Conservation (phyloP, 805 yeast genomes). For the Starmerella roubikii region DNA sequence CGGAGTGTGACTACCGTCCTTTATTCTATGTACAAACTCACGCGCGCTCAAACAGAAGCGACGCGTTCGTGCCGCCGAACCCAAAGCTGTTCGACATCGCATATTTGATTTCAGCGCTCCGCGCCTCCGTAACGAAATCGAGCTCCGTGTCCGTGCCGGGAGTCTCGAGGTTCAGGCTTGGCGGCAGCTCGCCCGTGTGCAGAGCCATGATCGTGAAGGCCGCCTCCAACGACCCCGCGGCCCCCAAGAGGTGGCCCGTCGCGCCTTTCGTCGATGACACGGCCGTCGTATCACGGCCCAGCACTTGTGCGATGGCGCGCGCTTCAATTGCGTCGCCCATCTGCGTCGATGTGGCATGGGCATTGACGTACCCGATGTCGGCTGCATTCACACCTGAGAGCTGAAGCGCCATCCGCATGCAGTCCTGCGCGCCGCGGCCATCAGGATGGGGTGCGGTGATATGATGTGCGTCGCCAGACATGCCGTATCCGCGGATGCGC, state of each 20-base stretch:
- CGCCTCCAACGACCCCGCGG: slow-evolving; percentile 90
- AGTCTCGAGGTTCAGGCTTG: slow-evolving; percentile 57
- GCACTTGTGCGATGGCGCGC: slow-evolving; percentile 45
- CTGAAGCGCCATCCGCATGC: slow-evolving; percentile 64
- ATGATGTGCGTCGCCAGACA: slow-evolving; percentile 83
- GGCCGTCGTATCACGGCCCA: slow-evolving; percentile 23
- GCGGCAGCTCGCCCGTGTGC: slow-evolving; percentile 48
- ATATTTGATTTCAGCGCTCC: slow-evolving; percentile 32
- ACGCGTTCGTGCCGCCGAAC: slow-evolving; percentile 90
- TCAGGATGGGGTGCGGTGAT: slow-evolving; percentile 78
- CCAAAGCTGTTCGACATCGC: slow-evolving; percentile 90
- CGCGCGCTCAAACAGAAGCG: slow-evolving; percentile 31
- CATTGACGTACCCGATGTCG: slow-evolving; percentile 67
- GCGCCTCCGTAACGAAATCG: slow-evolving; percentile 44
- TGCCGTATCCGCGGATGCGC: slow-evolving; percentile 76
- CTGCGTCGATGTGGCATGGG: slow-evolving; percentile 90
- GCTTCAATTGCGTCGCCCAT: slow-evolving; percentile 86
- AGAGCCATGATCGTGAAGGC: slow-evolving; percentile 64
- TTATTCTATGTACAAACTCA: too few relatives aligned
- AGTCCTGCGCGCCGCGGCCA: slow-evolving; percentile 72
- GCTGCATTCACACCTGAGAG: slow-evolving; percentile 31
- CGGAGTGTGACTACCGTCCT: too few relatives aligned
- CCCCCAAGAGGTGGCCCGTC: slow-evolving; percentile 88
- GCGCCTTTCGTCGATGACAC: slow-evolving; percentile 79
- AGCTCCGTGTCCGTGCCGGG: slow-evolving; percentile 28